These are phyloP conservation scores for Gossypium anomalum DNA, from an alignment of 345 rosid species.

Conservation along the genomic window DNA sequence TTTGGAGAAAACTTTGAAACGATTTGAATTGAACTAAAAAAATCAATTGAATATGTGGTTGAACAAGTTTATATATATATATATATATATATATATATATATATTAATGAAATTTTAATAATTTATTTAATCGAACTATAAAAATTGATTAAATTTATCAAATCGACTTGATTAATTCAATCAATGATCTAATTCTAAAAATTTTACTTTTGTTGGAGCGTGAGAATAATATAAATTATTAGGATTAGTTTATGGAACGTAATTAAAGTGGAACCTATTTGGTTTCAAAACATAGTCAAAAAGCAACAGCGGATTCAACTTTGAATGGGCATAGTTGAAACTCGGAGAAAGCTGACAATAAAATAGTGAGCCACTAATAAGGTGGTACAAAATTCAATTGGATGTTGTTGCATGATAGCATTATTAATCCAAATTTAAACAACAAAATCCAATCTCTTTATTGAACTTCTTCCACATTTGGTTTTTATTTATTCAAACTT, in stretches of 20 bases:
- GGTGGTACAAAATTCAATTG: background rate
- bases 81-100: too few species aligned
- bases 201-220: too few species aligned
- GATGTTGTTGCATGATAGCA: background rate
- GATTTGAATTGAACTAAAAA: too few species aligned
- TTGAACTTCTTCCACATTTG: background rate
- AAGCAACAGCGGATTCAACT: background rate
- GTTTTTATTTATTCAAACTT: background rate
- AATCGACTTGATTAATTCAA: fast-evolving
- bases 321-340: background rate
- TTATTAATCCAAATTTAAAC: background rate
- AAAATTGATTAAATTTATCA: too few species aligned
- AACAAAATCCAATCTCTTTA: background rate
- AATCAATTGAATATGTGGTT: too few species aligned
- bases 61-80: too few species aligned
- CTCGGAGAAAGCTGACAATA: background rate
- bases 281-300: background rate
- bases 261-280: background rate
- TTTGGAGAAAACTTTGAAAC: fast-evolving
- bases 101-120: too few species aligned
- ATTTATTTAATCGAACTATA: too few species aligned
- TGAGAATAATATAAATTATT: too few species aligned
- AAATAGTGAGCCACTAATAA: background rate
- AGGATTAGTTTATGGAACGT: background rate
- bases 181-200: fast-evolving